These are phyloP conservation scores for Phellopilus nigrolimitatus DNA, from an alignment of 1,284 basidiomycete genomes.

Conservation along the genomic window DNA sequence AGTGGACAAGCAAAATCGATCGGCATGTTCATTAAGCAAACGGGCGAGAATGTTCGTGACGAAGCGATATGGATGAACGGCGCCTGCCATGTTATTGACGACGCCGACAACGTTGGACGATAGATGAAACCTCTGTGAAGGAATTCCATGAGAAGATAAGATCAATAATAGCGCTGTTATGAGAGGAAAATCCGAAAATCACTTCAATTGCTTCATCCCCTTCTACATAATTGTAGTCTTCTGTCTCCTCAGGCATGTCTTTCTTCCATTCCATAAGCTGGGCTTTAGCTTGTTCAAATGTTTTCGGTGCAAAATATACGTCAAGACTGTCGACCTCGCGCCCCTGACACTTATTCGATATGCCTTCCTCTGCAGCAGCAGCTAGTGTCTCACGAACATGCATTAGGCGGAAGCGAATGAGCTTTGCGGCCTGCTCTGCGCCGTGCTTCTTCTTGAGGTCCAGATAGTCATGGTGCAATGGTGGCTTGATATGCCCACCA, in stretches of 20 bases:
- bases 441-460: constrained; percentile 47
- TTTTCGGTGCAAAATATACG: constrained; percentile 36
- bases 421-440: constrained; percentile 41
- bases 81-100: constrained; percentile 44
- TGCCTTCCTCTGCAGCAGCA: constrained; percentile 43
- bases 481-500: constrained; percentile 65
- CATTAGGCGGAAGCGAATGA: constrained; percentile 55
- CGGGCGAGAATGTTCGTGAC: constrained; percentile 46
- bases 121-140: constrained; percentile 42
- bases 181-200: constrained; percentile 19
- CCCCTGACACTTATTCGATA: constrained; percentile 39
- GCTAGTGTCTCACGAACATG: constrained; percentile 47
- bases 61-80: constrained; percentile 55
- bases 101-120: constrained; percentile 40
- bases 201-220: constrained; percentile 47
- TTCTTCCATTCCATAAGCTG: constrained; percentile 36
- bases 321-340: constrained; percentile 47
- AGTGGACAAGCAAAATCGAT: constrained; percentile 47
- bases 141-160: not conserved
- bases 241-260: constrained; percentile 43
- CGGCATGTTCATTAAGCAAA: constrained; percentile 39
- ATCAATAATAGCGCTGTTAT: not conserved
- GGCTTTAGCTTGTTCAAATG: constrained; percentile 37
- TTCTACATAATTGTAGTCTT: constrained; percentile 33
- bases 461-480: constrained; percentile 55